Evolutionary conservation across 78 protist species (phyloP).

Genomic region (Pelomyxa schiedti): DNA sequence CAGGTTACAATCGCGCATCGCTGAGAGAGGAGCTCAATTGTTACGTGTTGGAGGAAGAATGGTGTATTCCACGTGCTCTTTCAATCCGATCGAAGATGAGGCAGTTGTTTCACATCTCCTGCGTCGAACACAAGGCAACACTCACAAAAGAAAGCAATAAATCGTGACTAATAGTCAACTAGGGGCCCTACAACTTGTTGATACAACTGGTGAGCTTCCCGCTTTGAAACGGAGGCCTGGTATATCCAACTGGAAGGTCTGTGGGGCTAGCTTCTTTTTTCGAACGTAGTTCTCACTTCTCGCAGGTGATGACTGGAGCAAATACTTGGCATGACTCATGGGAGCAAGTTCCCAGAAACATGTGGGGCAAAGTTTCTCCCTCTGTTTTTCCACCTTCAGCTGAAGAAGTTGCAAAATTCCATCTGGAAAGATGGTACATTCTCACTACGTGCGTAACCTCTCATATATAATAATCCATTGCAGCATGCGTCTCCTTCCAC

Average conservation of each 20-base stretch:
- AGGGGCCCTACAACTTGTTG: conserved; percentile 66
- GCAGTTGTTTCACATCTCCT: conserved; percentile 86
- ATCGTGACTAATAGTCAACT: neutral
- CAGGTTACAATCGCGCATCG: conserved; percentile 73
- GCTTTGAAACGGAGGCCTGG: conserved; percentile 49
- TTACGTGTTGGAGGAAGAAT: conserved; percentile 78
- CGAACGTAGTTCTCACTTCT: neutral
- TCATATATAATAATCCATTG: neutral
- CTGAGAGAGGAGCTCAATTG: conserved; percentile 57
- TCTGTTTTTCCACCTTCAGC: conserved; percentile 58
- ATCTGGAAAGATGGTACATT: conserved; percentile 44
- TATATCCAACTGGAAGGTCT: conserved; percentile 58
- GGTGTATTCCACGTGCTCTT: conserved; percentile 96
- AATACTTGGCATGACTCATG: neutral
- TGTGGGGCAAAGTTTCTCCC: neutral
- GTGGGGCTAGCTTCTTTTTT: neutral
- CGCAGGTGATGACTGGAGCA: neutral
- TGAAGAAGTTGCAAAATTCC: conserved; percentile 20
- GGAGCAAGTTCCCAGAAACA: neutral
- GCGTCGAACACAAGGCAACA: conserved; percentile 17
- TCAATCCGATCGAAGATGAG: conserved; percentile 96
- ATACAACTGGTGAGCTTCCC: conserved; percentile 42
- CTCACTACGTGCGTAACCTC: too few relatives aligned
- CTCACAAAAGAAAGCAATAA: neutral
- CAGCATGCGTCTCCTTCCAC: conserved; percentile 87